Evolutionary conservation across 78 protist species (phyloP), one percentile per base, ranked within the genome.

Genomic region (slime mould (Dictyostelium discoideum)): DNA sequence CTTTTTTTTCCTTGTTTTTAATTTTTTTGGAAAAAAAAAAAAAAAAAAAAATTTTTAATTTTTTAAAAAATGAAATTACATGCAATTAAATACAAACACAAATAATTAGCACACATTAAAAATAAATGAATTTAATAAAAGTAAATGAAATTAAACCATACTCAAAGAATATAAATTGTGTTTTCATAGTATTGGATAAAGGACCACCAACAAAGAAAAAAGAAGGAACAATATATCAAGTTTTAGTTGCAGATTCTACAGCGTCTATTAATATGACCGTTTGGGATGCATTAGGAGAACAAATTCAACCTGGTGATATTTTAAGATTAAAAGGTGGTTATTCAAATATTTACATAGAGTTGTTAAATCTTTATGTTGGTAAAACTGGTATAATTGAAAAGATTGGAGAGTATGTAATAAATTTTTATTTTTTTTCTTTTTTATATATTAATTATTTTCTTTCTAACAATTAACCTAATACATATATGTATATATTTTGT

Each of bases 211-310:
- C 76, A 32, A 90, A 90, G 57, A 90, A 82, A 24, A 90, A 90
- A n/a, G 95, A 90, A 22, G 83, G 83, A 11, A 16, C 80, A 4
- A 67, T 90, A 2, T 82, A 72, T 73, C 95, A 90, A 69, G 88
- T 90, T 29, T 82, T 90, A 24, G 95, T 90, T 22, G 95, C 95
- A 13, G 95, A 90, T 90, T 40, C 48, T 0, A 65, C 95, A 3
- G 95, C 95, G 37, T 39, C 83, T 32, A 90, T 90, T 3, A 90
- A 90, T 90, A 90, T 90, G 95, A 90, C 95, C 1, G 37, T 90
- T 32, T 90, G 74, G 74, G 95, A 90, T 69, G 44, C 22, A 13
- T 14, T 29, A 46, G 95, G 95, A 50, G 95, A 90, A 60, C 95
- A 90, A 50, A 86, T 73, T 8, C 87, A 82, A 82, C 95, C 95